Conservation (phyloP, 2,329 filamentous ascomycete species). For the Cladophialophora immunda region DNA sequence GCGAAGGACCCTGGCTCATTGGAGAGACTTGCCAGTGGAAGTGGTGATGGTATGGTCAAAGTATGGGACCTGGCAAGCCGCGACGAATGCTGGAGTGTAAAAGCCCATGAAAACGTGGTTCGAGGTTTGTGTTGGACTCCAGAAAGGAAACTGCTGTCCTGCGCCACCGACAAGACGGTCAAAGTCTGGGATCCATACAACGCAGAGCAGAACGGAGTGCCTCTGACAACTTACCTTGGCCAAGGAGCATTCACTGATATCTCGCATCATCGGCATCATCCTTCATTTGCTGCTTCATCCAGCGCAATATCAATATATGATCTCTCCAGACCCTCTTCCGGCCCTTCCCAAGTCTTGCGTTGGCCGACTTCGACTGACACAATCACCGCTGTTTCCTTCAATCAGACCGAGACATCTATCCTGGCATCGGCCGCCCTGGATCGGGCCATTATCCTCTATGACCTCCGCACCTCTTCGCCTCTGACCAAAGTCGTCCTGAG, state of each 20-base stretch:
- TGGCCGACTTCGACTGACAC: conserved; percentile 93
- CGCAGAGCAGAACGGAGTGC: conserved; percentile 71
- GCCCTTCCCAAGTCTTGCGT: conserved; percentile 80
- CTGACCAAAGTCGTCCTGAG: conserved; percentile 82
- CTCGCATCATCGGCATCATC: conserved; percentile 80
- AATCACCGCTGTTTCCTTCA: conserved; percentile 87
- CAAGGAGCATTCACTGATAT: conserved; percentile 82
- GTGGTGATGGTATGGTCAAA: conserved; percentile 92
- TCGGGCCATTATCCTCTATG: conserved; percentile 87
- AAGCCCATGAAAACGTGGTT: conserved; percentile 92
- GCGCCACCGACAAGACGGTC: conserved; percentile 83
- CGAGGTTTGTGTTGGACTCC: conserved; percentile 90
- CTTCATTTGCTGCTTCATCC: conserved; percentile 80
- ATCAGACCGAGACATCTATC: conserved; percentile 91
- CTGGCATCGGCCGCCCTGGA: conserved; percentile 86
- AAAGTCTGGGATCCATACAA: conserved; percentile 93
- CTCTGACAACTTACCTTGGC: conserved; percentile 85
- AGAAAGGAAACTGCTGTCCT: conserved; percentile 84
- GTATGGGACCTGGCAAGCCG: conserved; percentile 82
- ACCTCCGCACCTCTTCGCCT: conserved; percentile 85
- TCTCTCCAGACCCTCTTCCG: conserved; percentile 76
- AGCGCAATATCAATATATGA: conserved; percentile 88
- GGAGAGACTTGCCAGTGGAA: conserved; percentile 80
- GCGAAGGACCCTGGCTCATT: conserved; percentile 80
- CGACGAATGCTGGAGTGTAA: conserved; percentile 77